Conservation (phyloP, 2,329 filamentous ascomycete species). For the Fusarium sp. region DNA sequence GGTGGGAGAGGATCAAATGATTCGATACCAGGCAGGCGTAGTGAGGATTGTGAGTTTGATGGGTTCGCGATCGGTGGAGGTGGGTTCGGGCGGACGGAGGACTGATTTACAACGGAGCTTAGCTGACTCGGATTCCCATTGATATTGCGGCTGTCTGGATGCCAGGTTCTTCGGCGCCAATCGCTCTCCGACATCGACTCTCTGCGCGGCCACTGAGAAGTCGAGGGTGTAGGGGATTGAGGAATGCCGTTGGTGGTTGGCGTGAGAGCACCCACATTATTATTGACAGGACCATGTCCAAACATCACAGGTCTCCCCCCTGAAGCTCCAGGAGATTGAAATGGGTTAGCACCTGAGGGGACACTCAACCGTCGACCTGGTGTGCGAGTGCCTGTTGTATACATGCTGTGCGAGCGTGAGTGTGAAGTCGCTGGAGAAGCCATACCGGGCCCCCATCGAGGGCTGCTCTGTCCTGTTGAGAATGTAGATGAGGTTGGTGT, state of each 20-base stretch:
- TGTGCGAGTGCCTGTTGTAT: conserved; percentile 71
- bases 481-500: conserved; percentile 89
- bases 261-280: conserved; percentile 68
- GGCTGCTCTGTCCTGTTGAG: conserved; percentile 81
- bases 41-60: conserved; percentile 67
- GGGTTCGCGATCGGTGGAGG: conserved; percentile 63
- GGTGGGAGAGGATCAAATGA: conserved; percentile 85
- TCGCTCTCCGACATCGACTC: conserved; percentile 81
- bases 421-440: conserved; percentile 80
- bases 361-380: conserved; percentile 84
- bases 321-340: conserved; percentile 72
- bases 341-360: conserved; percentile 80
- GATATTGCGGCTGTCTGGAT: conserved; percentile 79
- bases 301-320: conserved; percentile 70
- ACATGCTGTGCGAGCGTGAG: conserved; percentile 80
- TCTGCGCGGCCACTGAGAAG: conserved; percentile 72
- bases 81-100: conserved; percentile 67
- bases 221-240: conserved; percentile 74
- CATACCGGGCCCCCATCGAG: conserved; percentile 76
- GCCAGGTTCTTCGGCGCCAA: conserved; percentile 89
- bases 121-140: conserved; percentile 77
- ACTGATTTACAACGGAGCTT: conserved; percentile 80
- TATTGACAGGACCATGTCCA: conserved; percentile 66
- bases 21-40: conserved; percentile 89
- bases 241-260: conserved; percentile 70